Evolutionary conservation across 2,329 filamentous ascomycete species (phyloP).

Genomic region (Didymella keratinophila): DNA sequence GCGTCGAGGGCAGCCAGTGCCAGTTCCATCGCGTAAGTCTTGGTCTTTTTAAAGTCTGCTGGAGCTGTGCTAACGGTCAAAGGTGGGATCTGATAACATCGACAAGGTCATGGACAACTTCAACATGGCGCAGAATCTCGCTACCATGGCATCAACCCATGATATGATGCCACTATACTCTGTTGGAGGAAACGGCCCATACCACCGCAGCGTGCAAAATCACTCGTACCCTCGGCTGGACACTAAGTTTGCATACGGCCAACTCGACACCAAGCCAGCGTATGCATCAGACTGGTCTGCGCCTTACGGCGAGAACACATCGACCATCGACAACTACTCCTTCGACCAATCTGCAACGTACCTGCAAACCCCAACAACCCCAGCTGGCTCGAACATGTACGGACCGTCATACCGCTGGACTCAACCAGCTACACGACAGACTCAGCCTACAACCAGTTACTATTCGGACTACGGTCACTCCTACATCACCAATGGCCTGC

Average conservation of each 20-base stretch:
- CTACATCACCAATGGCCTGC: constrained; percentile 26
- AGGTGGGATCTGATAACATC: constrained; percentile 46
- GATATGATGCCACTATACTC: constrained; percentile 37
- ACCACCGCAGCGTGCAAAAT: constrained; percentile 24
- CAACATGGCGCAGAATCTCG: constrained; percentile 28
- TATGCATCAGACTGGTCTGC: constrained; percentile 35
- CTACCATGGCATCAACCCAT: constrained; percentile 29
- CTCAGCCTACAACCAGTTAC: constrained; percentile 16
- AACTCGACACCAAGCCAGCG: constrained; percentile 29
- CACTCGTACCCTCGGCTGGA: constrained; percentile 29
- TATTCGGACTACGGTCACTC: constrained; percentile 36
- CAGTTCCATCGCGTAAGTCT: constrained; percentile 76
- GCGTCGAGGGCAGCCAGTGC: constrained; percentile 68
- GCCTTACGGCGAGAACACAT: constrained; percentile 40
- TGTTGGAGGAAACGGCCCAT: constrained; percentile 14
- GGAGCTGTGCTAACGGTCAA: constrained; percentile 16
- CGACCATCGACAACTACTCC: constrained; percentile 39
- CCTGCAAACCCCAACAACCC: constrained; percentile 25
- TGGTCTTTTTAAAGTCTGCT: too few species aligned
- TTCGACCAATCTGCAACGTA: constrained; percentile 34
- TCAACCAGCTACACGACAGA: constrained; percentile 21
- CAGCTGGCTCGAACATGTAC: constrained; percentile 26
- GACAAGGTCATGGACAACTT: constrained; percentile 35
- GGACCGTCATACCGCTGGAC: constrained; percentile 32
- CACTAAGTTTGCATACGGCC: constrained; percentile 2